Base-by-base conservation (phyloP, 2,329 filamentous ascomycete genomes). In the Scytalidium sp. region DNA sequence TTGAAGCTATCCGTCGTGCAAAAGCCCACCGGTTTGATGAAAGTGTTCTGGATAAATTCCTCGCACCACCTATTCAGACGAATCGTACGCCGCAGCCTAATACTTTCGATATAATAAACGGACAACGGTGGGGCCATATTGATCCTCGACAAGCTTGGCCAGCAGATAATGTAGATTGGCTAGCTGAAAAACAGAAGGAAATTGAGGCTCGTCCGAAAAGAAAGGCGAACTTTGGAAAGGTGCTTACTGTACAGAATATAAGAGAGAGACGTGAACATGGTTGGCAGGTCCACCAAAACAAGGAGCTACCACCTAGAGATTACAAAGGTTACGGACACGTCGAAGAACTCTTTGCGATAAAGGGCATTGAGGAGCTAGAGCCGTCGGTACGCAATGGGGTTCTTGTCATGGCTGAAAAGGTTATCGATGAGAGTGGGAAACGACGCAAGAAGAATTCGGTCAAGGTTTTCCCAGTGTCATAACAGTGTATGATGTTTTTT, bases 141-240 rank as follows among this genome's bases (percentile, higher is more conserved):
- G 75, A 84, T 59, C 80, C 79, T 0, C 71, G 72, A 1, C 68
- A 75, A 2, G 75, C 79, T 46, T 75, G 71, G 64, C 69, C 69
- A 1, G 69, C 73, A 41, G 65, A 65, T 41, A 70, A 75, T 0
- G 58, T 70, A 3, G 63, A 66, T 17, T 83, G 79, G 78, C 65
- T 73, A 45, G 60, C 57, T 13, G 60, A 64, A 15, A 84, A 82
- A 52, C 67, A 72, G 27, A 58, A 61, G 1, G 79, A 84, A 50
- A 81, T 84, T 23, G 58, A 64, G 36, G 62, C 61, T 2, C 74
- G 80, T 2, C 73, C 72, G 3, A 68, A 67, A 3, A 70, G 76
- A 17, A 84, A 84, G 55, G 65, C 61, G 4, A 76, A 75, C 55
- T 75, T 79, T 43, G 78, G 79, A 13, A 58, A 51, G 17, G 40